Conservation (phyloP, 495 filamentous ascomycete species). For the Chlorociboria aeruginascens region DNA sequence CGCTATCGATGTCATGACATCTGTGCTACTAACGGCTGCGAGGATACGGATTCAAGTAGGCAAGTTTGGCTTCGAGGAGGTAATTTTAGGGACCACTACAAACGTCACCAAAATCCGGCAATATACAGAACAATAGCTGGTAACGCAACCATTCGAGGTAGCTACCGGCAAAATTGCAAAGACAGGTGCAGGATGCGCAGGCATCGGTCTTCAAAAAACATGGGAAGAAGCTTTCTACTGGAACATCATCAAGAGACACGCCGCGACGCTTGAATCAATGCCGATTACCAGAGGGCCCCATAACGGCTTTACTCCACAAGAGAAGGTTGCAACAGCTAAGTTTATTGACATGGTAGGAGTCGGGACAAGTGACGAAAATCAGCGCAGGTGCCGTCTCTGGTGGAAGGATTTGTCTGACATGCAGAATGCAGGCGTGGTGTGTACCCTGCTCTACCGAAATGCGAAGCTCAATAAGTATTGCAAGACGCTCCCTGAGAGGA, state of each 20-base stretch:
- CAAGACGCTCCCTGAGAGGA: not conserved
- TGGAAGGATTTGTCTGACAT: conserved; percentile 2
- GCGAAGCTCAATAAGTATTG: conserved; percentile 4
- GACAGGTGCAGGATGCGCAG: not conserved
- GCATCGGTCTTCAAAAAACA: conserved; percentile 3
- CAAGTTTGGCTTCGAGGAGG: not conserved
- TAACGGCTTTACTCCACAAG: not conserved
- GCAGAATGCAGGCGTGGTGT: not conserved
- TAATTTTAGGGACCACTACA: not conserved
- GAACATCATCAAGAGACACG: conserved; percentile 1
- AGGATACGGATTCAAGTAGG: not conserved
- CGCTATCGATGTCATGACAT: not conserved
- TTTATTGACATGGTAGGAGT: not conserved
- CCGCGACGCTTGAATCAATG: not conserved
- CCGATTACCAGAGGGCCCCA: too few relatives aligned
- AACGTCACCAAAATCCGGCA: not conserved
- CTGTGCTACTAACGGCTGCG: not conserved
- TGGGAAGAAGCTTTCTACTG: not conserved
- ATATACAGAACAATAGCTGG: not conserved
- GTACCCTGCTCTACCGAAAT: not conserved
- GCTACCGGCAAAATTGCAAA: conserved; percentile 1
- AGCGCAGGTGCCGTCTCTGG: not conserved
- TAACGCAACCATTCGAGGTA: not conserved
- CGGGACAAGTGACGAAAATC: not conserved
- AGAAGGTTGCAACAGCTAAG: not conserved